Conservation (phyloP, 179 eudicot genomes). For the Spinacia oleracea region DNA sequence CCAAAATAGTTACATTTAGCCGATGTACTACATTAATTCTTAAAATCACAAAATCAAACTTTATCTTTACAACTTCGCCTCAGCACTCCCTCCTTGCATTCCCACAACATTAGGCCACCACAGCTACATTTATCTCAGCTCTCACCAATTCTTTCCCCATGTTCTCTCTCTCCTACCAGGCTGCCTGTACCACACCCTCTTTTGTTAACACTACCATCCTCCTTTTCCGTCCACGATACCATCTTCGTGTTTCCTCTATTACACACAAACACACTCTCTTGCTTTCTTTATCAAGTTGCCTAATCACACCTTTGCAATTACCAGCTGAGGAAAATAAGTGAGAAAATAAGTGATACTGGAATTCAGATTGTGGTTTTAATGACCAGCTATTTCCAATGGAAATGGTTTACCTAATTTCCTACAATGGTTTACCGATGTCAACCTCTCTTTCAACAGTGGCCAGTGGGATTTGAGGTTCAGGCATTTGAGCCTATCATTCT, state of each 20-base stretch:
- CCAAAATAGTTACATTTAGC: not conserved
- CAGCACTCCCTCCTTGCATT: not conserved
- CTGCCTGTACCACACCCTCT: not conserved
- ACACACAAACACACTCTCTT: too few species aligned
- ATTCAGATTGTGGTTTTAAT: not conserved
- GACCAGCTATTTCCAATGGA: not conserved
- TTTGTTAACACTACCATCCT: too few species aligned
- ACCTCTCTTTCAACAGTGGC: not conserved
- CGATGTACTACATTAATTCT: not conserved
- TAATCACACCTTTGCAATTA: not conserved
- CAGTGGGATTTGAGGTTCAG: too few species aligned
- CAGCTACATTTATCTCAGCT: too few species aligned
- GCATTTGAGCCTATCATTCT: not conserved
- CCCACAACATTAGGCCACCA: too few species aligned
- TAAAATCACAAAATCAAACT: not conserved
- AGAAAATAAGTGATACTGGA: not conserved
- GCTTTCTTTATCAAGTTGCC: not conserved
- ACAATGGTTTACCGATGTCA: not conserved
- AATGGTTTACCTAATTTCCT: not conserved
- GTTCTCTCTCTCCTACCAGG: not conserved
- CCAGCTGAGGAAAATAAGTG: not conserved
- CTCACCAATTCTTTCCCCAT: too few species aligned
- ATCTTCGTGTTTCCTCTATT: not conserved
- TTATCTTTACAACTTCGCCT: not conserved
- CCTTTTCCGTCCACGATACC: not conserved